Conservation (phyloP, 305 asterid species). For the Fraxinus baroniana region DNA sequence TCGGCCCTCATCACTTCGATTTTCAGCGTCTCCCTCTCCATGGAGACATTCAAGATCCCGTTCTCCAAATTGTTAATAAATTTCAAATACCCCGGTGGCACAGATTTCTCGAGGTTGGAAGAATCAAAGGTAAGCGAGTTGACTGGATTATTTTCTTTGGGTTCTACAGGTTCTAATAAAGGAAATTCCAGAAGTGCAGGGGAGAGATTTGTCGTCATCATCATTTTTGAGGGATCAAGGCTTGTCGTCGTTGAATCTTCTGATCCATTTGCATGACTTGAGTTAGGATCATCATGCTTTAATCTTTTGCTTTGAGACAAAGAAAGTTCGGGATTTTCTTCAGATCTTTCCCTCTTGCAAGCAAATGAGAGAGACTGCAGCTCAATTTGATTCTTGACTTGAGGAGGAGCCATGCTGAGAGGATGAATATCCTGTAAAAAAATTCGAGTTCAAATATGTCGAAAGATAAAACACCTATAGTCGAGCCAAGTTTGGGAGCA, state of each 20-base stretch:
- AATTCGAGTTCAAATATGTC: neutral
- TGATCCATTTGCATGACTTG: conserved; percentile 78
- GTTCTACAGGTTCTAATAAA: conserved; percentile 37
- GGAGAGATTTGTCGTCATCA: conserved; percentile 59
- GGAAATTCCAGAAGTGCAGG: conserved; percentile 60
- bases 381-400: conserved; percentile 29
- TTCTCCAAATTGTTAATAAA: conserved; percentile 80
- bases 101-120: conserved; percentile 79
- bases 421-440: conserved; percentile 49
- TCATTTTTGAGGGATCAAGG: conserved; percentile 51
- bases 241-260: conserved; percentile 84
- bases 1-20: conserved; percentile 95
- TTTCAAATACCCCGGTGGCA: conserved; percentile 89
- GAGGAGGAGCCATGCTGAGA: conserved; percentile 48
- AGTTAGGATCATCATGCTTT: conserved; percentile 51
- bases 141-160: conserved; percentile 49
- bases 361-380: conserved; percentile 40
- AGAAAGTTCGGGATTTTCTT: conserved; percentile 54
- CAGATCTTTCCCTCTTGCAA: conserved; percentile 66
- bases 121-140: conserved; percentile 57
- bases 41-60: conserved; percentile 75
- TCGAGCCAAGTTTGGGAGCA: neutral
- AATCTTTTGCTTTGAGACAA: conserved; percentile 52
- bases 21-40: conserved; percentile 82
- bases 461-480: neutral